These are phyloP conservation scores for Hermanozyma aechmeae DNA, from an alignment of 805 yeast genomes.

Conservation along the genomic window DNA sequence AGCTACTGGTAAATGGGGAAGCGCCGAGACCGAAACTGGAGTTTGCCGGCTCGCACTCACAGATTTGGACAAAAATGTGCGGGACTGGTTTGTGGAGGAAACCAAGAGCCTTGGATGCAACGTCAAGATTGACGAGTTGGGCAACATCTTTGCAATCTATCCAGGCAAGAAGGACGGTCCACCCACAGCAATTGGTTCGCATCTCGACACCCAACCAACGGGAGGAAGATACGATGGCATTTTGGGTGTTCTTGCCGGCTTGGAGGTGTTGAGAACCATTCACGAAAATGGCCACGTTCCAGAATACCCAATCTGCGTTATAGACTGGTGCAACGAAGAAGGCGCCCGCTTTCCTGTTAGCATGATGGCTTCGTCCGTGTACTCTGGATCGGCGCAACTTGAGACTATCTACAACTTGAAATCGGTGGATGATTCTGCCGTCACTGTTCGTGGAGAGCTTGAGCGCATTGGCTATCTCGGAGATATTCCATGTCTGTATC, in stretches of 20 bases:
- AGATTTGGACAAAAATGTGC: constrained; percentile 53
- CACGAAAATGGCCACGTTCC: constrained; percentile 51
- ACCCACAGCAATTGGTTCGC: constrained; percentile 67
- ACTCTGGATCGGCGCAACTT: constrained; percentile 44
- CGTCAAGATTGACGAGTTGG: constrained; percentile 53
- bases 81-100: constrained; percentile 57
- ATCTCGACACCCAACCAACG: constrained; percentile 69
- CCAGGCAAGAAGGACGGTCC: constrained; percentile 41
- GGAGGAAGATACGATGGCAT: constrained; percentile 76
- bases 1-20: constrained; percentile 56
- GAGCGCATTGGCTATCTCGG: constrained; percentile 59
- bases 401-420: constrained; percentile 42
- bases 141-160: constrained; percentile 57
- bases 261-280: constrained; percentile 58
- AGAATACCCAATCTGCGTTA: constrained; percentile 55
- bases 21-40: constrained; percentile 49
- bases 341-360: constrained; percentile 71
- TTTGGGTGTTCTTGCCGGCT: constrained; percentile 56
- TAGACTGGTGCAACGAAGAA: constrained; percentile 72
- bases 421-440: constrained; percentile 43
- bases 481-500: constrained; percentile 34
- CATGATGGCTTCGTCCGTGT: constrained; percentile 58
- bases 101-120: constrained; percentile 45
- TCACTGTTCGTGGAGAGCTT: constrained; percentile 45
- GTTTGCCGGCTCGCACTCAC: constrained; percentile 56